phyloP scores from a whole-genome alignment of 305 asterid species.

The Fraxinus platypoda region DNA sequence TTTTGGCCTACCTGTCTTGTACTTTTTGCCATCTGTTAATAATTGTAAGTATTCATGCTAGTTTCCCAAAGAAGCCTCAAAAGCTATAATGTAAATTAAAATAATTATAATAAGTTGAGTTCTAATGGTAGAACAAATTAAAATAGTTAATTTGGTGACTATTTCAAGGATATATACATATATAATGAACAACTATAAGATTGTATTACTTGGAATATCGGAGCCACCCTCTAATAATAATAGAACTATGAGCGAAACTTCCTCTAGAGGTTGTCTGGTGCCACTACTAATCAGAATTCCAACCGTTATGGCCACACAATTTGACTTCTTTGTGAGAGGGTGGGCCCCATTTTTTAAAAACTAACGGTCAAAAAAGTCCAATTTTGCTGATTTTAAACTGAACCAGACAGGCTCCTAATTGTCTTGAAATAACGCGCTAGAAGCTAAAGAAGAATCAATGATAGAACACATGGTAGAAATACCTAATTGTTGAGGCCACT shows the following conservation, averaged over 20 bases:
- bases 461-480: background rate
- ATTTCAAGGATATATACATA: background rate
- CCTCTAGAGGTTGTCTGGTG: too few relatives aligned
- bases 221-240: background rate
- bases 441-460: background rate
- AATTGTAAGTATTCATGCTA: background rate
- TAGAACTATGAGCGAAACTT: background rate
- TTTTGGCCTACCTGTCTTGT: conserved; percentile 4
- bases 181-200: background rate
- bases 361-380: too few relatives aligned
- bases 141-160: background rate
- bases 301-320: too few relatives aligned
- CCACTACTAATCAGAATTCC: too few relatives aligned
- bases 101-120: background rate
- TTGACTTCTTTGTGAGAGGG: too few relatives aligned
- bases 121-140: background rate
- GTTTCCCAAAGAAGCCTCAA: background rate
- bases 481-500: background rate
- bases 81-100: background rate
- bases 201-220: background rate
- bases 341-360: too few relatives aligned
- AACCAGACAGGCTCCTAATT: too few relatives aligned
- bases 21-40: background rate
- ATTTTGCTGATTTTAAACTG: too few relatives aligned
- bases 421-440: background rate